Conservation (phyloP, 1,284 basidiomycete species). For the Malassezia cuniculi region DNA sequence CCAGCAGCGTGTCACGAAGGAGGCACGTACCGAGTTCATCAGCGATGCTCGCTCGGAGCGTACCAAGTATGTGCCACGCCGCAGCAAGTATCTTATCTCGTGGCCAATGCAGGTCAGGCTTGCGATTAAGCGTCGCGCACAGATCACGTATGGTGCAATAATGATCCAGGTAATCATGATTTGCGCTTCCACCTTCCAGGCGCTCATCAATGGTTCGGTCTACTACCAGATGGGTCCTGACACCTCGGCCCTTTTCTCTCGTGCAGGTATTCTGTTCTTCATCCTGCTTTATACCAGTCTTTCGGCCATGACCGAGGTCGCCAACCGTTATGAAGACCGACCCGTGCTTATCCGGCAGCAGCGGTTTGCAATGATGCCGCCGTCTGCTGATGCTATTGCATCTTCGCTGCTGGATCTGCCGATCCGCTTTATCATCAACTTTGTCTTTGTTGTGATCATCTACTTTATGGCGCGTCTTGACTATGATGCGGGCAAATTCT, state of each 20-base stretch:
- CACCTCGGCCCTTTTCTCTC: constrained; percentile 62
- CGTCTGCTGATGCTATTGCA: constrained; percentile 24
- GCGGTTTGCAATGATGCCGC: constrained; percentile 30
- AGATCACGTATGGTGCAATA: constrained; percentile 56
- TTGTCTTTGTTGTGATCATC: constrained; percentile 24
- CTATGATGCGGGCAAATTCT: constrained; percentile 25
- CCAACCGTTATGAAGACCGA: constrained; percentile 23
- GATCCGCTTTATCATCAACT: constrained; percentile 18
- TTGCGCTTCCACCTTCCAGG: constrained; percentile 48
- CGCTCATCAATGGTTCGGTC: constrained; percentile 61
- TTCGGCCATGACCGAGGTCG: constrained; percentile 45
- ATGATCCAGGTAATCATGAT: constrained; percentile 45
- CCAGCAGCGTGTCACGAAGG: constrained; percentile 10
- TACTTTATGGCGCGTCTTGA: constrained; percentile 33
- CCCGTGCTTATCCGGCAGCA: constrained; percentile 34
- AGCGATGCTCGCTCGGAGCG: constrained; percentile 19
- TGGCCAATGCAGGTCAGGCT: constrained; percentile 52
- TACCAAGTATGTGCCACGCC: constrained; percentile 15
- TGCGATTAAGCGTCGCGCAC: constrained; percentile 56
- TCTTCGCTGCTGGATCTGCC: constrained; percentile 33
- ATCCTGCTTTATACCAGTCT: constrained; percentile 47
- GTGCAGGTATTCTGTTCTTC: constrained; percentile 42
- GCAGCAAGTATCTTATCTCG: constrained; percentile 25
- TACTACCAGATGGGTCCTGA: constrained; percentile 56
- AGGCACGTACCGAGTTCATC: constrained; percentile 18